Evolutionary conservation across 345 rosid genomes (phyloP).

Genomic region (Angophora floribunda): DNA sequence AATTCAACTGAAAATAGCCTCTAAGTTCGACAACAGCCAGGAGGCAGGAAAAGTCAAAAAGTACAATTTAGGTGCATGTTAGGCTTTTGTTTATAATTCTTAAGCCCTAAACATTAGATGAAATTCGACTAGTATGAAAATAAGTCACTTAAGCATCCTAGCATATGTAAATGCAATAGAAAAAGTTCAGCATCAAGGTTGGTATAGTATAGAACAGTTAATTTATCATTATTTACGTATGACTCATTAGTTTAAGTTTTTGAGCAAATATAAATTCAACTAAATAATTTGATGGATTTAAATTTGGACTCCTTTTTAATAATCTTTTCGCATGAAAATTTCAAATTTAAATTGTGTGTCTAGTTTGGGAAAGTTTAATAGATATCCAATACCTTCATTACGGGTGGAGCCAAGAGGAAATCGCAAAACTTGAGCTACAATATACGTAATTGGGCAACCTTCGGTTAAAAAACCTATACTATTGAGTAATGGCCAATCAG

Average conservation of each 20-base stretch:
- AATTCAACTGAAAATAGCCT: not conserved
- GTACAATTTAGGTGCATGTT: not conserved
- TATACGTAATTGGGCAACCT: not conserved
- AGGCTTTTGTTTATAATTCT: not conserved
- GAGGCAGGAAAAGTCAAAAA: not conserved
- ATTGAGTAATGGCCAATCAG: not conserved
- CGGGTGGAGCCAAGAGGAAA: not conserved
- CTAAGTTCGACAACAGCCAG: not conserved
- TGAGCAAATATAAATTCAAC: not conserved
- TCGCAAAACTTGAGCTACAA: not conserved
- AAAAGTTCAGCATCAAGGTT: not conserved
- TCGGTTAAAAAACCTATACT: not conserved
- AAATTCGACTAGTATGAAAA: not conserved
- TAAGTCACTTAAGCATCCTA: not conserved
- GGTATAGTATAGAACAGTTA: not conserved
- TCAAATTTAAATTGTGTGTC: not conserved
- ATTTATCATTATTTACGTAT: not conserved
- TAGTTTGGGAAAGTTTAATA: not conserved
- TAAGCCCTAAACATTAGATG: not conserved
- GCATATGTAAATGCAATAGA: not conserved
- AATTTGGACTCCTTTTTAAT: fast-evolving
- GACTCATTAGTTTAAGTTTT: not conserved
- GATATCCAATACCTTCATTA: not conserved
- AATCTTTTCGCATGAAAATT: not conserved
- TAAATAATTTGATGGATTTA: fast-evolving